These are phyloP conservation scores for Madurella mycetomatis DNA, from an alignment of 2,329 filamentous ascomycete genomes.

Conservation along the genomic window DNA sequence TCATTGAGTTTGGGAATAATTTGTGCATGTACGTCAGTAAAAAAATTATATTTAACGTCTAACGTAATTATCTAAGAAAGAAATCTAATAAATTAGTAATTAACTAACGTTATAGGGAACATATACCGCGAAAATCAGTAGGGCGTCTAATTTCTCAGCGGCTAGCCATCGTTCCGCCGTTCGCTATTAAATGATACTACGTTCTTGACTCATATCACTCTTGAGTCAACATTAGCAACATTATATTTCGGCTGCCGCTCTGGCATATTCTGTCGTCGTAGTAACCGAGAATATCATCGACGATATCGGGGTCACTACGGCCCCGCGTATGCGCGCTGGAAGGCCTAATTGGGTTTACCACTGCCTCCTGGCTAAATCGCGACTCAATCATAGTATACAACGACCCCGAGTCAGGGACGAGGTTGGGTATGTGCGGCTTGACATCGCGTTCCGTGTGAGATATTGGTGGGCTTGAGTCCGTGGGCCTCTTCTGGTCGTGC, in stretches of 20 bases:
- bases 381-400: conserved; percentile 24
- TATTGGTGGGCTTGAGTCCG: conserved; percentile 9
- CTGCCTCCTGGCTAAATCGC: conserved; percentile 4
- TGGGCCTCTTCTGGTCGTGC: conserved; percentile 49
- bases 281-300: conserved; percentile 31
- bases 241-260: conserved; percentile 1
- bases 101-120: too few relatives aligned
- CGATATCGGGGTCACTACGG: conserved; percentile 27
- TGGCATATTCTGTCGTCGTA: conserved; percentile 24
- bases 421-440: conserved; percentile 1
- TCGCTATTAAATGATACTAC: conserved; percentile 27
- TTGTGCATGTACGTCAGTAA: too few relatives aligned
- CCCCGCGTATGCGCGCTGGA: conserved; percentile 20
- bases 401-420: conserved; percentile 24
- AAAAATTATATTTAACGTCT: too few relatives aligned
- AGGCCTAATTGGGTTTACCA: conserved; percentile 19
- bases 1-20: too few relatives aligned
- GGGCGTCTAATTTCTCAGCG: conserved; percentile 28
- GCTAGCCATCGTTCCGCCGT: conserved; percentile 19
- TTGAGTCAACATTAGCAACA: not conserved
- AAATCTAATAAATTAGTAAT: too few relatives aligned
- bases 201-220: conserved; percentile 31
- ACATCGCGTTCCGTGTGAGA: conserved; percentile 4
- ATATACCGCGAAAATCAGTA: too few relatives aligned
- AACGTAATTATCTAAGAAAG: too few relatives aligned